Evolutionary conservation across 371 early-diverging fungal species (phyloP), one percentile per base, ranked within the genome.

Genomic region (Parasitella parasitica): DNA sequence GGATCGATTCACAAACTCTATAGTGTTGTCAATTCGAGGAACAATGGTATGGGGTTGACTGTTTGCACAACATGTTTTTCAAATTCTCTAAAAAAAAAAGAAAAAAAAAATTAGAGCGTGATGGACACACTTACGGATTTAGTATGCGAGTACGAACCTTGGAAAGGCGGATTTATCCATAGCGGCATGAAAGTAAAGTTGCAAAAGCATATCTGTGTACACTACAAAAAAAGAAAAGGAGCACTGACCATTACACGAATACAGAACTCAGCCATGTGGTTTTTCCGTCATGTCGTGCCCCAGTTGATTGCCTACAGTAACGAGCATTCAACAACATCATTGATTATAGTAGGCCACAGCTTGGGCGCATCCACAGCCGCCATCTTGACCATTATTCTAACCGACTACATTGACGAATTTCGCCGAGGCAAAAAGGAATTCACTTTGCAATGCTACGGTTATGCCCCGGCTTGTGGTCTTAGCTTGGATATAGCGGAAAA

Each of bases 111-210:
- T 26, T 71, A 89, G 89, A 94, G 91, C 49, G 77, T 86, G 0
- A 84, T 88, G 63, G 95, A 95, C 66, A 86, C 93, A 2, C 66
- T 95, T 57, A 94, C 95, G 0, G 95, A 95, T 66, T 68, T 94
- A 22, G 88, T 89, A 0, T 94, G 94, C 56, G 94, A 94, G 65
- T 94, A 94, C 60, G 85, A 87, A 49, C 89, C 83, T 27, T 94
- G 95, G 94, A 84, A 86, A 53, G 94, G 93, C 34, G 94, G 94
- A 2, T 77, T 93, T 15, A 90, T 93, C 41, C 94, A 94, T 62
- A 83, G 85, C 50, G 94, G 94, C 4, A 90, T 93, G 82, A 83
- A 89, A 59, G 78, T 66, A 62, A 61, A 24, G n/a, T n/a, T n/a
- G n/a, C n/a, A n/a, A n/a, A n/a, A n/a, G n/a, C n/a, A n/a, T n/a